Evolutionary conservation across 306 rosid species (phyloP).

Genomic region (Fragaria ananassa): DNA sequence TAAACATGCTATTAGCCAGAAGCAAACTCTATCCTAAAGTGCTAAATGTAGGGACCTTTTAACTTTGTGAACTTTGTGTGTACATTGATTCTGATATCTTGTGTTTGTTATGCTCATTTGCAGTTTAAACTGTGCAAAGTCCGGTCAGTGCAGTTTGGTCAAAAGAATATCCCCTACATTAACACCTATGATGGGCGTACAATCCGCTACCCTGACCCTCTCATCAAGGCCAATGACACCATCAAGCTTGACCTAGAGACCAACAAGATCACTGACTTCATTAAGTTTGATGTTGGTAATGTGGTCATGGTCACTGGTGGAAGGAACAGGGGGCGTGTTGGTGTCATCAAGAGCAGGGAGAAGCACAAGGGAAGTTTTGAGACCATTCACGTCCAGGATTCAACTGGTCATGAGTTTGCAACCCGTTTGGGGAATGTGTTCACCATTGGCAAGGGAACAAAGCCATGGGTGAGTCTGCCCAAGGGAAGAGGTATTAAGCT

Average conservation of each 20-base stretch:
- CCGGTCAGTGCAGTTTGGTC: conserved; percentile 65
- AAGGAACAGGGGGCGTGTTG: conserved; percentile 74
- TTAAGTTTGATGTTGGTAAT: conserved; percentile 74
- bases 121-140: conserved; percentile 88
- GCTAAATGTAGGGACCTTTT: too few relatives aligned
- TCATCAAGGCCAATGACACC: conserved; percentile 65
- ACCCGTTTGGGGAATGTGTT: conserved; percentile 70
- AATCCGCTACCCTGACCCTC: conserved; percentile 76
- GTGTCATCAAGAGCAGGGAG: conserved; percentile 77
- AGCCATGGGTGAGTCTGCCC: conserved; percentile 66
- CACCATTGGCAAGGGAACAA: conserved; percentile 69
- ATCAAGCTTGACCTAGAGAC: conserved; percentile 65
- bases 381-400: conserved; percentile 63
- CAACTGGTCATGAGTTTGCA: conserved; percentile 65
- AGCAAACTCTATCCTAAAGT: not conserved
- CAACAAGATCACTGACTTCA: conserved; percentile 63
- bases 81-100: not conserved
- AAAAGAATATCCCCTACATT: conserved; percentile 68
- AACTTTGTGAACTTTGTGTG: not conserved
- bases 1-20: not conserved
- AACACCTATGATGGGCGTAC: conserved; percentile 75
- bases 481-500: conserved; percentile 85
- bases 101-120: not conserved
- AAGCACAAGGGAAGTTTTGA: conserved; percentile 79
- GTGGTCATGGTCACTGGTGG: conserved; percentile 82